Evolutionary conservation across 2,329 filamentous ascomycete species (phyloP), one percentile per base, ranked within the genome.

Genomic region (Fusarium chlamydosporum): DNA sequence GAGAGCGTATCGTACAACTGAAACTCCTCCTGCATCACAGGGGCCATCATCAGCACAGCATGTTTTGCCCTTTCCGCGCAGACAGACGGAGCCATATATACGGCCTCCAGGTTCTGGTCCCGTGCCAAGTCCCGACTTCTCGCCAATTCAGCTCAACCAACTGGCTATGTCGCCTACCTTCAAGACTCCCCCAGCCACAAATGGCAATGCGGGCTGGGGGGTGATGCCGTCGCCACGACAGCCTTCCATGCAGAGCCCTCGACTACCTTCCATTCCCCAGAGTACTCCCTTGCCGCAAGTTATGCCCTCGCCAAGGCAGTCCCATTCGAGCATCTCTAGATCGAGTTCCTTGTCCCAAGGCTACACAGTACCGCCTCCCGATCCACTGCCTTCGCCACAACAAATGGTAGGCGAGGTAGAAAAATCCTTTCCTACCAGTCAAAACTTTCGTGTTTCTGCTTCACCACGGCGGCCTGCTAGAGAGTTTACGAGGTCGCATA

Each of bases 311-410:
- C 34, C 33, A 18, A 50, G 13, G 10, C 33, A 15, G n/a, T 27
- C 47, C 13, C 18, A 37, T 50, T 10, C 23, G n/a, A 50, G 34
- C 23, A 50, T 27, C 12, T 50, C 47, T 10, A 33, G 33, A 38
- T 38, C 47, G 9, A 50, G 47, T 20, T 38, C 47, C 33, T 18
- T 50, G 3, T 50, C 47, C 11, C 47, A 50, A 6, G 33, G 47
- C 9, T 38, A 50, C 26, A 20, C 34, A 29, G 8, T 50, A 12
- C 23, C 23, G 9, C 33, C 34, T 18, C 12, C 23, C 13, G 23
- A 50, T 7, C 41, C 41, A 16, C 13, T 55, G 4, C 29, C 41
- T 15, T 35, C 52, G 18, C 41, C 40, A 7, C 33, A n/a, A 4
- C 23, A 16, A 11, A 12, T 35, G 9, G 31, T 7, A 26, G 18